Evolutionary conservation across 768 basidiomycete genomes (phyloP).

Genomic region (Suillus tomentosus): DNA sequence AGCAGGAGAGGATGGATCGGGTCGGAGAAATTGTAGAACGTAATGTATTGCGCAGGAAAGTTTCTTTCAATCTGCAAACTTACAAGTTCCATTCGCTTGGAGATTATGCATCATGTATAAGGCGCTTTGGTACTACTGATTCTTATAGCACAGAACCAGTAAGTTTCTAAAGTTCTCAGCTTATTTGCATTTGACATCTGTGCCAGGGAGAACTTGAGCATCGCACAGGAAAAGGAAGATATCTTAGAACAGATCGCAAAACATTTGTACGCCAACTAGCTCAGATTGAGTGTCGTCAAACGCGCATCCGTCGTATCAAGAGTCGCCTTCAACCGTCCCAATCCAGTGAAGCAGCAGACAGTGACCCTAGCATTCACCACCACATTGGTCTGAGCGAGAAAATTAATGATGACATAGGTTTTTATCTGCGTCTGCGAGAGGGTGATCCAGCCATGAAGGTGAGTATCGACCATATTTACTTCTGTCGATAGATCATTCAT

Average conservation of each 20-base stretch:
- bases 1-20: neutral
- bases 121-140: constrained; percentile 35
- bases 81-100: constrained; percentile 29
- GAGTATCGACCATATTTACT: neutral
- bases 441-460: constrained; percentile 31
- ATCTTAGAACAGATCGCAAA: constrained; percentile 10
- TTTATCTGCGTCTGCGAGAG: constrained; percentile 10
- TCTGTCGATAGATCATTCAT: neutral
- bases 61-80: constrained; percentile 23
- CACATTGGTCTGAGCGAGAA: constrained; percentile 21
- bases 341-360: neutral
- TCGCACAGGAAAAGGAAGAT: constrained; percentile 7
- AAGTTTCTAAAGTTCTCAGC: constrained; percentile 9
- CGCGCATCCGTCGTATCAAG: constrained; percentile 9
- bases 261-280: constrained; percentile 10
- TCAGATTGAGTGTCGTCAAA: constrained; percentile 11
- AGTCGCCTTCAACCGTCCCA: neutral
- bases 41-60: constrained; percentile 10
- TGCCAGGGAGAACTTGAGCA: constrained; percentile 19
- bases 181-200: neutral
- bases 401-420: neutral
- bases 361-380: constrained; percentile 16
- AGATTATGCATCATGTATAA: constrained; percentile 25
- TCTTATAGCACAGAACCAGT: constrained; percentile 29
- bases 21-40: neutral